phyloP scores from a whole-genome alignment of 2,329 filamentous ascomycete genomes.

The Penicillium sp. region DNA sequence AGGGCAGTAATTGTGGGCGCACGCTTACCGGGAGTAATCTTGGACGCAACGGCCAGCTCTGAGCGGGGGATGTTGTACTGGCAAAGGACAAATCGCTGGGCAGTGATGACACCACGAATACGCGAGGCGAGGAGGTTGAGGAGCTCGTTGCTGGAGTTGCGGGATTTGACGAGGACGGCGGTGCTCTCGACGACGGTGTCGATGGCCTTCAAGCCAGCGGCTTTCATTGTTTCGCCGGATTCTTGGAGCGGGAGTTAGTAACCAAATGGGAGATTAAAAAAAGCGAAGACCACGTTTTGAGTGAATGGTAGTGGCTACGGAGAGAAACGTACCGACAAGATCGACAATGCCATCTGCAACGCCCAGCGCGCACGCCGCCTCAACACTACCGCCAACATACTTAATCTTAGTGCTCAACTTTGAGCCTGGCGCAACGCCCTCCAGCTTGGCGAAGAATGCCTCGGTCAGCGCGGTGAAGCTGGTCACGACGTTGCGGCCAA shows the following conservation, averaged over 20 bases:
- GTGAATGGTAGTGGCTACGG: too few species aligned
- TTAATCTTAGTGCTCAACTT: constrained; percentile 81
- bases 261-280: not conserved
- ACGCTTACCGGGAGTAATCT: constrained; percentile 90
- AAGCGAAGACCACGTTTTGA: too few species aligned
- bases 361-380: constrained; percentile 92
- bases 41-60: constrained; percentile 68
- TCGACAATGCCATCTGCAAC: constrained; percentile 98
- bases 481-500: constrained; percentile 92
- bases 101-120: constrained; percentile 92
- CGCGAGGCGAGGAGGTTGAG: constrained; percentile 83
- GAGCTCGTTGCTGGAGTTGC: constrained; percentile 76
- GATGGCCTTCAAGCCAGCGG: constrained; percentile 89
- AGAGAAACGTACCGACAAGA: constrained; percentile 75
- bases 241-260: constrained; percentile 57
- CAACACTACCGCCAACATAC: constrained; percentile 93
- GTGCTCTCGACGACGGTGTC: constrained; percentile 89
- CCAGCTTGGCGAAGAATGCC: constrained; percentile 81
- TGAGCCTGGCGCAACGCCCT: constrained; percentile 49
- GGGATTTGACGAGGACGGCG: constrained; percentile 90
- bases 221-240: constrained; percentile 97
- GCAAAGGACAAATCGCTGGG: constrained; percentile 91
- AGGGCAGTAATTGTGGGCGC: constrained; percentile 89
- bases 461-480: constrained; percentile 87
- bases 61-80: constrained; percentile 88